Percentiles rank a stretch among this genome's conserved stretches.
Conservation (phyloP, 805 yeast species). For the Komagataella mondaviorum region DNA sequence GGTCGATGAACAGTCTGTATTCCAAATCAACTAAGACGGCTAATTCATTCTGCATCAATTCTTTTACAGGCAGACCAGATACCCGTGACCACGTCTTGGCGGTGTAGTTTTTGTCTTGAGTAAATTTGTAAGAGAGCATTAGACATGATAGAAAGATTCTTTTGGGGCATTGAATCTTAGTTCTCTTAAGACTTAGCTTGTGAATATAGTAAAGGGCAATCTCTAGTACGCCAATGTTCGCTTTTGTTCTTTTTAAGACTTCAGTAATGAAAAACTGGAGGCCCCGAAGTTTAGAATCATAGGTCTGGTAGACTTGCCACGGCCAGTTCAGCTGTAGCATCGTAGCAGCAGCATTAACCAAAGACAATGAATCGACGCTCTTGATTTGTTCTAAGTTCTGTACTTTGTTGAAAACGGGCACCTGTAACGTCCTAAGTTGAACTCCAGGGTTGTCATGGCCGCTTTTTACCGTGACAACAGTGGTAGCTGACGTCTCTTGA, state of each 20-base stretch:
- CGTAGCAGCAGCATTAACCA: conserved; percentile 4
- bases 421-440: not conserved
- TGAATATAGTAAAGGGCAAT: conserved; percentile 53
- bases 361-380: conserved; percentile 4
- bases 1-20: conserved; percentile 43
- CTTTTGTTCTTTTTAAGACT: conserved; percentile 35
- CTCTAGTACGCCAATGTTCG: conserved; percentile 50
- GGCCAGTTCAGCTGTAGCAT: conserved; percentile 5
- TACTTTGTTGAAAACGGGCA: not conserved
- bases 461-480: conserved; percentile 1
- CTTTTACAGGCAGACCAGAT: conserved; percentile 43
- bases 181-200: conserved; percentile 8
- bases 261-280: conserved; percentile 22
- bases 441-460: not conserved
- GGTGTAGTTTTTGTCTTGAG: conserved; percentile 60
- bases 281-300: not conserved
- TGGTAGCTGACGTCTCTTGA: conserved; percentile 4
- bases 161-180: conserved; percentile 33
- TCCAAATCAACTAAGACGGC: conserved; percentile 37
- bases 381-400: not conserved
- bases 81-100: conserved; percentile 64
- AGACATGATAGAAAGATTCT: conserved; percentile 55
- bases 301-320: not conserved
- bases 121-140: conserved; percentile 60
- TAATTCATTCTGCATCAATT: conserved; percentile 36